These are phyloP conservation scores for Geotrichum phurueaensis DNA, from an alignment of 1,139 yeast genomes.

Conservation along the genomic window DNA sequence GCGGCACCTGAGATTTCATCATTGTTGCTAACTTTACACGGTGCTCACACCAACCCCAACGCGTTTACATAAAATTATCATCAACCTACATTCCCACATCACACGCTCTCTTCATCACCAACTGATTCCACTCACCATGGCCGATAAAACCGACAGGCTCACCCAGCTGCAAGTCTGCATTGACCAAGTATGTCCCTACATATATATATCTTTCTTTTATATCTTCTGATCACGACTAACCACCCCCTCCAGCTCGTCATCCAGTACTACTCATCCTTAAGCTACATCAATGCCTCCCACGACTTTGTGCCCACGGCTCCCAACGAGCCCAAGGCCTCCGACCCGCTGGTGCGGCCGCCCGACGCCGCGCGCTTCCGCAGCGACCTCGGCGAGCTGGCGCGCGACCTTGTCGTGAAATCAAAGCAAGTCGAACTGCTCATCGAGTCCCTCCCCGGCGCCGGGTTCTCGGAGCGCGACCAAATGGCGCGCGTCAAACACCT, in stretches of 20 bases:
- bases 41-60: too few species aligned
- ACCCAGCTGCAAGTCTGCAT: constrained; percentile 89
- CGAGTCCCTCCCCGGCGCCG: constrained; percentile 89
- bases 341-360: constrained; percentile 41
- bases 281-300: constrained; percentile 72
- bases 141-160: constrained; percentile 57
- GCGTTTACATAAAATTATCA: too few species aligned
- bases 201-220: too few species aligned
- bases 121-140: background rate
- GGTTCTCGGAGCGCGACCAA: constrained; percentile 74
- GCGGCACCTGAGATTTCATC: too few species aligned
- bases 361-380: constrained; percentile 37
- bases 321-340: constrained; percentile 48
- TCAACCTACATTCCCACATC: background rate
- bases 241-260: constrained; percentile 53
- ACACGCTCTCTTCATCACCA: background rate
- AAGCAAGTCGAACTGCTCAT: constrained; percentile 82
- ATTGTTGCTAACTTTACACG: too few species aligned
- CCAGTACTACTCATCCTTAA: constrained; percentile 85
- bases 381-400: constrained; percentile 50
- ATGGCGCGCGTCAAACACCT: constrained; percentile 56
- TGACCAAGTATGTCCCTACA: constrained; percentile 63
- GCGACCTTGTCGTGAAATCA: constrained; percentile 77
- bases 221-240: constrained; percentile 3
- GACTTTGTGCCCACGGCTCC: constrained; percentile 46